These are phyloP conservation scores for Pyricularia sp. DNA, from an alignment of 2,329 filamentous ascomycete genomes.

Conservation along the genomic window DNA sequence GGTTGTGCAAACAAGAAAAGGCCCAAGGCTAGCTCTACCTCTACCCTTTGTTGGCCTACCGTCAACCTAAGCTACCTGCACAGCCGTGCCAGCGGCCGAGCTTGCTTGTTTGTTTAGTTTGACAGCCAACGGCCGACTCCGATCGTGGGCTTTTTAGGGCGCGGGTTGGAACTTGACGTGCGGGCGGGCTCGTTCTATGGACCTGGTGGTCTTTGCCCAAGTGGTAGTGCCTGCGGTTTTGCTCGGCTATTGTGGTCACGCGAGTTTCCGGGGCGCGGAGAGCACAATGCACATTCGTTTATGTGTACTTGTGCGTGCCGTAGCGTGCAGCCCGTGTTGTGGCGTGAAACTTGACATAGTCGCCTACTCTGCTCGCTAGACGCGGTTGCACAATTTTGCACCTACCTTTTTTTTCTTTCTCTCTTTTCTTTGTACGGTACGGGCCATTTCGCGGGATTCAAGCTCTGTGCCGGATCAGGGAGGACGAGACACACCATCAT, in stretches of 20 bases:
- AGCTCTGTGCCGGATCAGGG: background rate
- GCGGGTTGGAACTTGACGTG: background rate
- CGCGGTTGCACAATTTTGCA: background rate
- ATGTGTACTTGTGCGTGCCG: background rate
- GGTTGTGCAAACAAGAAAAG: background rate
- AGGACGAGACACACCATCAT: background rate
- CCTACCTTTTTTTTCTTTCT: too few relatives aligned
- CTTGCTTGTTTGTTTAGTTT: background rate
- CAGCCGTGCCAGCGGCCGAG: background rate
- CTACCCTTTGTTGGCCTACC: too few relatives aligned
- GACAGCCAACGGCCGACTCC: background rate
- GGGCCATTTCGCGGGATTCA: background rate
- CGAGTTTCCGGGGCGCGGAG: background rate
- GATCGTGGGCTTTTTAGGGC: background rate
- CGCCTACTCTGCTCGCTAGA: background rate
- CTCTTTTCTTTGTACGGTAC: background rate
- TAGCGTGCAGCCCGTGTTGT: background rate
- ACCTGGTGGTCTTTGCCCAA: too few relatives aligned
- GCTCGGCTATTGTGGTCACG: background rate
- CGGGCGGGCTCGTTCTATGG: background rate
- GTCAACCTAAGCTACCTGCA: background rate
- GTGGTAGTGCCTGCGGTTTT: background rate
- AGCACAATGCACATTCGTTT: background rate
- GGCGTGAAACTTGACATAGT: constrained; percentile 1
- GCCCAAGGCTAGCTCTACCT: background rate